Percentiles rank a stretch among this genome's conserved stretches.
These are phyloP conservation scores for Theileria orientalis DNA, from an alignment of 169 alveolate genomes.

Conservation along the genomic window DNA sequence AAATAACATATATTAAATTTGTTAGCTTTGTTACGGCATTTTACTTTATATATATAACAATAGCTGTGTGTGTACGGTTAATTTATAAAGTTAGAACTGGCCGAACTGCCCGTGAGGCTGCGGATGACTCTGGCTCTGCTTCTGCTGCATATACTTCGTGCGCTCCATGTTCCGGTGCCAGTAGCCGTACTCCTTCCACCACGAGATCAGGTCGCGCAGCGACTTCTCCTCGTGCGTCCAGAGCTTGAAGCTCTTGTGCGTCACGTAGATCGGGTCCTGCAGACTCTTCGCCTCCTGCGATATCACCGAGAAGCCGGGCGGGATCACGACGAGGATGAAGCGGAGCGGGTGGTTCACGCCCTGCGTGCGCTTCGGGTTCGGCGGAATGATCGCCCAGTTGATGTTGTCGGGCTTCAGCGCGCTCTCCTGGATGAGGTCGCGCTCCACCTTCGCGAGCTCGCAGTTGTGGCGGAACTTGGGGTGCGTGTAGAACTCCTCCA, in stretches of 20 bases:
- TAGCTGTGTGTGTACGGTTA: too few species aligned
- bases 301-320: conserved; percentile 63
- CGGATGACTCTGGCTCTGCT: too few species aligned
- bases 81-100: too few species aligned
- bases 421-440: conserved; percentile 75
- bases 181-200: conserved; percentile 85
- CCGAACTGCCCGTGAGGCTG: too few species aligned
- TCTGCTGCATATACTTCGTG: conserved; percentile 44
- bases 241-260: conserved; percentile 68
- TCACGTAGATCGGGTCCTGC: conserved; percentile 79
- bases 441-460: conserved; percentile 65
- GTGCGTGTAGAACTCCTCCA: conserved; percentile 76
- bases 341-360: conserved; percentile 69
- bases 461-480: conserved; percentile 71
- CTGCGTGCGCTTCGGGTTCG: conserved; percentile 46
- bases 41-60: too few species aligned
- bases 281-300: conserved; percentile 62
- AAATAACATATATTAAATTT: too few species aligned
- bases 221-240: conserved; percentile 76
- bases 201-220: conserved; percentile 54
- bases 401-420: conserved; percentile 74
- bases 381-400: conserved; percentile 78
- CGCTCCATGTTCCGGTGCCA: conserved; percentile 77
- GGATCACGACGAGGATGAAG: conserved; percentile 75
- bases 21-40: too few species aligned